Percentiles rank a stretch among this genome's conserved stretches.
Conservation (phyloP, 2,329 filamentous ascomycete species). For the Cercospora nicotianae region DNA sequence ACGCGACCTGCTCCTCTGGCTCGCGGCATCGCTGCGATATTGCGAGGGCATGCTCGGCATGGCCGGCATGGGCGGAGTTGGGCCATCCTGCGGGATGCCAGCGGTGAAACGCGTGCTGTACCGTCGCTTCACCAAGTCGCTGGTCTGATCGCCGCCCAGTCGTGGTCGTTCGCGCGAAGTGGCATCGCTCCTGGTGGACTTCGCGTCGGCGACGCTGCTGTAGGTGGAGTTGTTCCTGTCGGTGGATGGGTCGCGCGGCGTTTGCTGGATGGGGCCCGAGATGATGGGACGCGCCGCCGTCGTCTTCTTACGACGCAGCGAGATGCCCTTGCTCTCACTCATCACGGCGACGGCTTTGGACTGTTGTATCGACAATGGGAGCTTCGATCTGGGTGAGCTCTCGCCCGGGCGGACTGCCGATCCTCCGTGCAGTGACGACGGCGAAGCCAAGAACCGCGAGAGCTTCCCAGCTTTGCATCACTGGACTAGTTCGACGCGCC, state of each 20-base stretch:
- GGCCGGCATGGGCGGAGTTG: slow-evolving; percentile 61
- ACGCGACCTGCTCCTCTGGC: slow-evolving; percentile 8
- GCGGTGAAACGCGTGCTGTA: slow-evolving; percentile 81
- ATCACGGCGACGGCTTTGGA: slow-evolving; percentile 21
- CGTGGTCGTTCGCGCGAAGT: slow-evolving; percentile 45
- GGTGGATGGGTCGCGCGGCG: slow-evolving; percentile 18
- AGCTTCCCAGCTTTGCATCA: slow-evolving; percentile 6
- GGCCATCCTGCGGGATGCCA: slow-evolving; percentile 68
- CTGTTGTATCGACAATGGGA: neutral
- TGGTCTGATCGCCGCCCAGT: slow-evolving; percentile 55
- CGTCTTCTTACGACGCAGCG: slow-evolving; percentile 62
- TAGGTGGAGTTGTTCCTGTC: slow-evolving; percentile 29
- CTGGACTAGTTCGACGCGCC: neutral
- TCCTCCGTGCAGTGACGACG: slow-evolving; percentile 5
- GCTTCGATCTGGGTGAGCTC: neutral
- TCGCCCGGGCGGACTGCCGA: neutral
- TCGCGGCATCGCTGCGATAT: slow-evolving; percentile 44
- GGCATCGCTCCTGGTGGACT: slow-evolving; percentile 23
- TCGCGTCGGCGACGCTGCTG: slow-evolving; percentile 21
- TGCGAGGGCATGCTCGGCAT: slow-evolving; percentile 63
- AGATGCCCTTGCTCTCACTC: slow-evolving; percentile 58
- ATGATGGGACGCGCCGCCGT: slow-evolving; percentile 56
- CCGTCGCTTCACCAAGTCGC: slow-evolving; percentile 86
- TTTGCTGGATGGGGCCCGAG: slow-evolving; percentile 54
- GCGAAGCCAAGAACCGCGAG: slow-evolving; percentile 6